These are phyloP conservation scores for Solioccasus polychromus DNA, from an alignment of 768 basidiomycete genomes.

Conservation along the genomic window DNA sequence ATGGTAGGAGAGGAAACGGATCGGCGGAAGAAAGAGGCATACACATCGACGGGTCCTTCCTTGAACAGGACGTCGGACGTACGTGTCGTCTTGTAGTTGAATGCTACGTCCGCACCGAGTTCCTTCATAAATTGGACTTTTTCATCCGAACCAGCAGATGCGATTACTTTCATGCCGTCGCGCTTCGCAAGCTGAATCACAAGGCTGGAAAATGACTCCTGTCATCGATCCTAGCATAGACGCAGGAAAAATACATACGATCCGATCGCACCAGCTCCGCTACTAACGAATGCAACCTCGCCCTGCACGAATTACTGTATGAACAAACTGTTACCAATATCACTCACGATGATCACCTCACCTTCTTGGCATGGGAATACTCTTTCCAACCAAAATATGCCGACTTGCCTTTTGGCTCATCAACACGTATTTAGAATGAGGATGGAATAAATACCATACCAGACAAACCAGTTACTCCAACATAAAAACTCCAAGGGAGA, in stretches of 20 bases:
- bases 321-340: too few relatives aligned
- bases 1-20: neutral
- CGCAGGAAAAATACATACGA: constrained; percentile 38
- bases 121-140: constrained; percentile 59
- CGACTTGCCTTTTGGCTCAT: constrained; percentile 17
- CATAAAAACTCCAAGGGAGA: constrained; percentile 24
- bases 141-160: constrained; percentile 62
- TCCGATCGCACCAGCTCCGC: constrained; percentile 50
- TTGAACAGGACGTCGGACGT: constrained; percentile 47
- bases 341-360: too few relatives aligned
- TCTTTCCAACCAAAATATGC: constrained; percentile 29
- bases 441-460: neutral
- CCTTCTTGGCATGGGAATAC: constrained; percentile 39
- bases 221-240: neutral
- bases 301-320: constrained; percentile 28
- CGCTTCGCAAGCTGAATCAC: constrained; percentile 48
- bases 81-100: constrained; percentile 65
- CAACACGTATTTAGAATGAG: constrained; percentile 12
- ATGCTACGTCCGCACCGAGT: constrained; percentile 60
- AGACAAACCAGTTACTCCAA: constrained; percentile 27
- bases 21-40: constrained; percentile 2
- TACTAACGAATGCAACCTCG: constrained; percentile 45
- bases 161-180: constrained; percentile 58
- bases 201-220: constrained; percentile 22
- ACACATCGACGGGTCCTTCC: constrained; percentile 55